phyloP scores from a whole-genome alignment of 495 filamentous ascomycete genomes.

The Talaromyces thailandensis region DNA sequence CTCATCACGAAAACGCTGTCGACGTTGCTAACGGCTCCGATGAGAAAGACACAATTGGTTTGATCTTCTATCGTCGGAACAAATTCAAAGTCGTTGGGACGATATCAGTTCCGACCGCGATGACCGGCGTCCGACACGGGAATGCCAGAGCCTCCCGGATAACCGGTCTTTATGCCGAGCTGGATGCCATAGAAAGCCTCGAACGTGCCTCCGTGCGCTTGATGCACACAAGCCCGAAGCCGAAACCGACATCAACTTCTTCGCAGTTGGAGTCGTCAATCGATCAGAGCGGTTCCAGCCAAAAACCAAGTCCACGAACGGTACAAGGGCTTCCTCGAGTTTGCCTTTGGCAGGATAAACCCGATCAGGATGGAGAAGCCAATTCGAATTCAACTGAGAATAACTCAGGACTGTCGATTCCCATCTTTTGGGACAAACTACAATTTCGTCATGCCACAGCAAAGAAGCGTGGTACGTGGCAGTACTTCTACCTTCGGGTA shows the following conservation, averaged over 20 bases:
- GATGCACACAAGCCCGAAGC: background rate
- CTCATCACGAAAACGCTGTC: background rate
- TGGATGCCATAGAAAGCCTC: conserved; percentile 4
- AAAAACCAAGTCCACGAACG: background rate
- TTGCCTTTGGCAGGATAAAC: background rate
- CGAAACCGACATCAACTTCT: background rate
- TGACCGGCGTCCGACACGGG: background rate
- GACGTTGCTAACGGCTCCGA: background rate
- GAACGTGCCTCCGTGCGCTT: background rate
- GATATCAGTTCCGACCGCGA: background rate
- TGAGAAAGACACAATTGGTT: background rate
- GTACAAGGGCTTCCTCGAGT: background rate
- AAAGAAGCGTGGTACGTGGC: conserved; percentile 6
- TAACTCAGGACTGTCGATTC: background rate
- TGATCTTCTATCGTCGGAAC: conserved; percentile 4
- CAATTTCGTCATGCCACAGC: conserved; percentile 5
- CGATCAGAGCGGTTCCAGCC: background rate
- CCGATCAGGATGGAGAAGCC: background rate
- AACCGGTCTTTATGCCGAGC: background rate
- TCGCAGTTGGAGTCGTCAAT: background rate
- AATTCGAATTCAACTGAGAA: background rate
- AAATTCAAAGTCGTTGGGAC: conserved; percentile 5
- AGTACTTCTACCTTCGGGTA: conserved; percentile 4
- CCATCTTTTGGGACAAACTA: conserved; percentile 3
- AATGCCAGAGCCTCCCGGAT: background rate